Conservation (phyloP, 2,329 filamentous ascomycete species). For the Graphiopsis chlorocephala region DNA sequence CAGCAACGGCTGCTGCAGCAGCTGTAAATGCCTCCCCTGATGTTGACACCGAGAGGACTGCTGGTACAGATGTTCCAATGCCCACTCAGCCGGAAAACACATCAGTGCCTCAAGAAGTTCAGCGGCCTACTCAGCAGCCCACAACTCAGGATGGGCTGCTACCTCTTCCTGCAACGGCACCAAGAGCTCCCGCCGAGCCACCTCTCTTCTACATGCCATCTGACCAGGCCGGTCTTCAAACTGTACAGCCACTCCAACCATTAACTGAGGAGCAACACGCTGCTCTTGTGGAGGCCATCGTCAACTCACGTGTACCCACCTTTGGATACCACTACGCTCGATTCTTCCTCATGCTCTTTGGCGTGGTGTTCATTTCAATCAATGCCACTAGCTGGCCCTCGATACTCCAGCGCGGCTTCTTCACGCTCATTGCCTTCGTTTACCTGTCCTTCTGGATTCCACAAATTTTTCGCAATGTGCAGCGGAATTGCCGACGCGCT, state of each 20-base stretch:
- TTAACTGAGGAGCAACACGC: constrained; percentile 16
- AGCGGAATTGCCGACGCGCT: constrained; percentile 87
- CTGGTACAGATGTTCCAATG: neutral
- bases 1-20: constrained; percentile 3
- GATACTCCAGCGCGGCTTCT: constrained; percentile 53
- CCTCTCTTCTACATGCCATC: constrained; percentile 57
- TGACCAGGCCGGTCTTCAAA: constrained; percentile 52
- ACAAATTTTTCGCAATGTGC: constrained; percentile 85
- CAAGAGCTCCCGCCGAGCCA: constrained; percentile 47
- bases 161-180: constrained; percentile 52
- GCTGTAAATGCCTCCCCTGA: neutral
- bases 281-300: constrained; percentile 39
- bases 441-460: constrained; percentile 92
- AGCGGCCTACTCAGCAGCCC: constrained; percentile 23
- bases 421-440: constrained; percentile 62
- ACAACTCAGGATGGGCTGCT: constrained; percentile 37
- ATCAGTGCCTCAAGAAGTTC: constrained; percentile 21
- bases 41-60: neutral
- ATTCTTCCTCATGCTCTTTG: constrained; percentile 60
- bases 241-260: constrained; percentile 22
- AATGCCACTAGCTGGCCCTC: constrained; percentile 59
- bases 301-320: constrained; percentile 27
- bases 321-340: constrained; percentile 60
- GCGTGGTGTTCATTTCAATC: constrained; percentile 57
- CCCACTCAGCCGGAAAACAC: constrained; percentile 15